These are phyloP conservation scores for Clavispora asparagi DNA, from an alignment of 805 yeast genomes.

Conservation along the genomic window DNA sequence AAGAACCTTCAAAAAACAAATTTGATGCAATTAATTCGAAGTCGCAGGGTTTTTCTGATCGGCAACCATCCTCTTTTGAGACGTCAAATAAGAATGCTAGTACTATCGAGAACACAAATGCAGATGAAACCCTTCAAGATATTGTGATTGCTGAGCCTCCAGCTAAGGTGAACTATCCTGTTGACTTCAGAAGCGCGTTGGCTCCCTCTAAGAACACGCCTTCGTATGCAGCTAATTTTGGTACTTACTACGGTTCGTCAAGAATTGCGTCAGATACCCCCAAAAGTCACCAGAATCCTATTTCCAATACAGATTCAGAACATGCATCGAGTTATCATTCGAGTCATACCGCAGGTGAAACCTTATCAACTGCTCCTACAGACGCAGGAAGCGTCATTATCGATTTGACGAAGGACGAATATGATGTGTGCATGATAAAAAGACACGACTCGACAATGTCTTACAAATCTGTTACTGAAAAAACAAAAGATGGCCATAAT, in stretches of 20 bases:
- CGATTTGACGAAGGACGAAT: conserved; percentile 37
- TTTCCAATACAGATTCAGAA: neutral
- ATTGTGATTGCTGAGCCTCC: conserved; percentile 38
- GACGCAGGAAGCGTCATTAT: conserved; percentile 37
- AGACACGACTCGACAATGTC: conserved; percentile 32
- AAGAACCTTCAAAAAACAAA: neutral
- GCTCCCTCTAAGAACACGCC: neutral
- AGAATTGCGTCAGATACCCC: neutral
- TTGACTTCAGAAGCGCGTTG: conserved; percentile 35
- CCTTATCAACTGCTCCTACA: conserved; percentile 23
- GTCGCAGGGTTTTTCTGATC: neutral
- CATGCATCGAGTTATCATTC: conserved; percentile 26
- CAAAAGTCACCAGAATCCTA: neutral
- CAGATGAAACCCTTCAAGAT: conserved; percentile 1
- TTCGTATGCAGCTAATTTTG: neutral
- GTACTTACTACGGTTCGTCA: neutral
- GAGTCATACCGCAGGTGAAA: conserved; percentile 22
- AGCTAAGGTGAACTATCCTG: conserved; percentile 27
- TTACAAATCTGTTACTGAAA: conserved; percentile 37
- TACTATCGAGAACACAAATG: no score
- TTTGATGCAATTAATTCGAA: neutral
- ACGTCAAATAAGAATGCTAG: no score
- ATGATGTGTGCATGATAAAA: conserved; percentile 32
- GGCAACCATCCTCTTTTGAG: neutral
- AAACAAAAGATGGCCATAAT: conserved; percentile 30